Percentiles rank a stretch among this genome's conserved stretches.
phyloP scores from a whole-genome alignment of 2,329 filamentous ascomycete species.

The Fusarium brachygibbosum region DNA sequence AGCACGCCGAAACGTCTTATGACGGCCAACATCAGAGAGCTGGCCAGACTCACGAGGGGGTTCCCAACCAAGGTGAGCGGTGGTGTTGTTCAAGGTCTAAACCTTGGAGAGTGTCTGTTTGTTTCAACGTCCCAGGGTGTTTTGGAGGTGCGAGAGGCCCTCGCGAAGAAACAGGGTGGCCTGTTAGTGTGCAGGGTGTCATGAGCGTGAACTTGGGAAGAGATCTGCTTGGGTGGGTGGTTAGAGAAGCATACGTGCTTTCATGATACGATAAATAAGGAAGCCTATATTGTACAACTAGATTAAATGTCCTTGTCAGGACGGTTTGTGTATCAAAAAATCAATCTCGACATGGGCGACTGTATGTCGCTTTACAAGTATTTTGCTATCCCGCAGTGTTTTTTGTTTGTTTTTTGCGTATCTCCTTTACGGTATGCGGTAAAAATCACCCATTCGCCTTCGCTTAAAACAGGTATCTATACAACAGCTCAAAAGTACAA shows the following conservation, averaged over 20 bases:
- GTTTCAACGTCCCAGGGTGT: slow-evolving; percentile 82
- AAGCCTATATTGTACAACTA: slow-evolving; percentile 50
- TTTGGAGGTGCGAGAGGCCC: slow-evolving; percentile 84
- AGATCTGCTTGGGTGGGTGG: slow-evolving; percentile 5
- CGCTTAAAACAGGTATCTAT: slow-evolving; percentile 53
- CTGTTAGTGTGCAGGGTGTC: slow-evolving; percentile 79
- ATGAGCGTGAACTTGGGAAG: slow-evolving; percentile 46
- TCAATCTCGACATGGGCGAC: slow-evolving; percentile 36
- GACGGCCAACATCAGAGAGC: slow-evolving; percentile 71
- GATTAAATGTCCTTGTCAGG: slow-evolving; percentile 38
- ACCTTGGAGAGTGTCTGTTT: slow-evolving; percentile 86
- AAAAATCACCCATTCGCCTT: slow-evolving; percentile 52
- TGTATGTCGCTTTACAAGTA: slow-evolving; percentile 22
- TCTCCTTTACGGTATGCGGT: slow-evolving; percentile 37
- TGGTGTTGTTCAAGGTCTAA: slow-evolving; percentile 80
- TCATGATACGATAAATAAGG: slow-evolving; percentile 42
- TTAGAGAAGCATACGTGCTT: slow-evolving; percentile 28
- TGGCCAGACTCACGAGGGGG: slow-evolving; percentile 77
- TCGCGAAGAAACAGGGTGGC: slow-evolving; percentile 85
- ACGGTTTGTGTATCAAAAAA: slow-evolving; percentile 46
- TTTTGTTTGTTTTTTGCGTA: slow-evolving; percentile 8
- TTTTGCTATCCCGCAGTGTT: slow-evolving; percentile 21
- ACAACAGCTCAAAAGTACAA: slow-evolving; percentile 45
- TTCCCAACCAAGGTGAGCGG: slow-evolving; percentile 68
- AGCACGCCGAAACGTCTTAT: slow-evolving; percentile 81